These are phyloP conservation scores for Nitzschia sp. DNA, from an alignment of 108 stramenopile genomes.

Conservation along the genomic window DNA sequence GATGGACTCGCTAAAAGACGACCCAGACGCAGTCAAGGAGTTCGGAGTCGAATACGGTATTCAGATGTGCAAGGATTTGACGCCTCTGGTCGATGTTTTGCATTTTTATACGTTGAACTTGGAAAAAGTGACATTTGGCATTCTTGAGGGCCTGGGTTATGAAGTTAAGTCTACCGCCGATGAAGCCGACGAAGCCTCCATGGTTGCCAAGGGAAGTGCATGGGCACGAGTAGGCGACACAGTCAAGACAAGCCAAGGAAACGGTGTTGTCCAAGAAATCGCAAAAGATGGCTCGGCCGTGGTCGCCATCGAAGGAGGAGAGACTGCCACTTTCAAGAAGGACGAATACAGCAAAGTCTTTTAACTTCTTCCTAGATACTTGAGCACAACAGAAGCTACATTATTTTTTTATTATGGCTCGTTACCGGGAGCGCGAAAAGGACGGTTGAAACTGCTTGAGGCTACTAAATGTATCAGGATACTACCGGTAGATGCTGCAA, in stretches of 20 bases:
- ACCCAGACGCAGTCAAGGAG: conserved; percentile 83
- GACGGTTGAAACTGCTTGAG: not conserved
- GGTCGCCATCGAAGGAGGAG: conserved; percentile 55
- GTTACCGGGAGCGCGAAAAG: too few species aligned
- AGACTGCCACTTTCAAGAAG: conserved; percentile 49
- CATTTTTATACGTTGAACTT: conserved; percentile 99
- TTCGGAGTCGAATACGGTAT: conserved; percentile 94
- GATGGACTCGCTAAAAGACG: conserved; percentile 92
- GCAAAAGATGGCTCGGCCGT: conserved; percentile 62
- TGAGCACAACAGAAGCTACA: too few species aligned
- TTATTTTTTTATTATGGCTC: too few species aligned
- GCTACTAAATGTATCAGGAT: too few species aligned
- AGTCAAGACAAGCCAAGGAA: conserved; percentile 73
- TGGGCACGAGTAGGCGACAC: conserved; percentile 92
- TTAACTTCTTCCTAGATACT: conserved; percentile 24
- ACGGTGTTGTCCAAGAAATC: conserved; percentile 77
- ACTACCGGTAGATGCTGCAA: too few species aligned
- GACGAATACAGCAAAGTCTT: conserved; percentile 67
- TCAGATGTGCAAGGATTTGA: conserved; percentile 85
- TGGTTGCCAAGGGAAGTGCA: conserved; percentile 87
- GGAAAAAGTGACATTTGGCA: conserved; percentile 94
- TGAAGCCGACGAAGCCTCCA: conserved; percentile 78
- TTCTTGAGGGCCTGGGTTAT: conserved; percentile 79
- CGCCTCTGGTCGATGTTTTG: conserved; percentile 75
- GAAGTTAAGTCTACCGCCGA: conserved; percentile 56